These are phyloP conservation scores for Pythium volutum DNA, from an alignment of 352 stramenopile genomes.

Conservation along the genomic window DNA sequence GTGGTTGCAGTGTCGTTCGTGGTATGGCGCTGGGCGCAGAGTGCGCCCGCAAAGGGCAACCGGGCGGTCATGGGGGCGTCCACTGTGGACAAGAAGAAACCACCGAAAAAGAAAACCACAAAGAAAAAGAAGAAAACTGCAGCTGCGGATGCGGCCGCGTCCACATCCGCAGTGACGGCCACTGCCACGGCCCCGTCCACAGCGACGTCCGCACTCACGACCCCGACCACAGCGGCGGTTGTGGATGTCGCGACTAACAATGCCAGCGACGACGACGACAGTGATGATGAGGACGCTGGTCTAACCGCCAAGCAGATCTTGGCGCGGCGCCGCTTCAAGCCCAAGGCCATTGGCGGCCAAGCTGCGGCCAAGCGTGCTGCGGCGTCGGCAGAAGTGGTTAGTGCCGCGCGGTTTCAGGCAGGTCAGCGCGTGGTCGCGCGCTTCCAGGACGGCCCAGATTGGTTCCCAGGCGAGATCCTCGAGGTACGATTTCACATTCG, in stretches of 20 bases:
- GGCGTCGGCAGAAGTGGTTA: conserved; percentile 23
- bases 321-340: conserved; percentile 57
- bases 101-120: conserved; percentile 19
- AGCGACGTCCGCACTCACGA: background rate
- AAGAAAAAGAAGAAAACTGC: conserved; percentile 18
- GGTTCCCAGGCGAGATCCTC: conserved; percentile 61
- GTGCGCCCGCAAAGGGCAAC: background rate
- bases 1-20: conserved; percentile 11
- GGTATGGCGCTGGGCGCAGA: conserved; percentile 19
- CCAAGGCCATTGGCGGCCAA: conserved; percentile 43
- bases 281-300: conserved; percentile 52
- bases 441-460: conserved; percentile 50
- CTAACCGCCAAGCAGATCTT: conserved; percentile 62
- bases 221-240: background rate
- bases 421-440: conserved; percentile 56
- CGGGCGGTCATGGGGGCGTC: background rate
- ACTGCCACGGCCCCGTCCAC: background rate
- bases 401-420: conserved; percentile 31
- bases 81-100: conserved; percentile 19
- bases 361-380: conserved; percentile 15
- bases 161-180: background rate
- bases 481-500: conserved; percentile 35
- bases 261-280: conserved; percentile 30
- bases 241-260: conserved; percentile 5
- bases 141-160: background rate